phyloP scores from a whole-genome alignment of 345 rosid genomes.

The Pistacia atlantica region DNA sequence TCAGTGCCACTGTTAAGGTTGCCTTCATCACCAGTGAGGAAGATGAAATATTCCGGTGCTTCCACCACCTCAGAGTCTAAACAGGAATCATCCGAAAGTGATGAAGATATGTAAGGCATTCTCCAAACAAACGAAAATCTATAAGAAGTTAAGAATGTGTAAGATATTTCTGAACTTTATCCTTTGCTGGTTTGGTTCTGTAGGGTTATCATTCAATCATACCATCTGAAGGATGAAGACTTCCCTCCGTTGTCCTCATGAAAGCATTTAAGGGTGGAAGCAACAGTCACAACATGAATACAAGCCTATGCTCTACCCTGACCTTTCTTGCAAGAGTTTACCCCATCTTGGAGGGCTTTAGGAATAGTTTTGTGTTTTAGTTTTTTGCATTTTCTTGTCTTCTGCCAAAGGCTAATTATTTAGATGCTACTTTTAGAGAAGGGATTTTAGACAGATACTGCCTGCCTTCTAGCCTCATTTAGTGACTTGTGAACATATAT shows the following conservation, averaged over 20 bases:
- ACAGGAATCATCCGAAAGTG: conserved; percentile 12
- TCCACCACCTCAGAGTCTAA: conserved; percentile 25
- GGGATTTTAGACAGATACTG: neutral
- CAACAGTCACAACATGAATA: neutral
- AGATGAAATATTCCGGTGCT: conserved; percentile 23
- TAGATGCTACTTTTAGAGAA: neutral
- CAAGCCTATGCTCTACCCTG: neutral
- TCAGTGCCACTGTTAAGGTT: conserved; percentile 7
- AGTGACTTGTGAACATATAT: neutral
- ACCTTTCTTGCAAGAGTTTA: conserved; percentile 2
- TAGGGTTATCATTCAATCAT: conserved; percentile 27
- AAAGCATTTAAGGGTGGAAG: conserved; percentile 4
- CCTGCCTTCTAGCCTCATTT: neutral
- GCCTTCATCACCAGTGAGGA: conserved; percentile 21
- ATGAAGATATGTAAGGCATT: conserved; percentile 29
- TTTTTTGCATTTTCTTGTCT: neutral
- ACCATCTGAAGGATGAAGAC: conserved; percentile 31
- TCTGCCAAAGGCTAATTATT: neutral
- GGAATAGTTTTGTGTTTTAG: conserved; percentile 11
- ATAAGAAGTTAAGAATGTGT: neutral
- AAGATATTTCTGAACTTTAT: neutral
- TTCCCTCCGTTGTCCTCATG: conserved; percentile 36
- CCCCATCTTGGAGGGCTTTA: neutral
- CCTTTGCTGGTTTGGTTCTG: conserved; percentile 5
- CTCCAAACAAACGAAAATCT: neutral